A percentile compares a stretch with the other conserved stretches of the same genome.
phyloP scores from a whole-genome alignment of 164 flowering plant genomes.

The Macadamia tetraphylla region DNA sequence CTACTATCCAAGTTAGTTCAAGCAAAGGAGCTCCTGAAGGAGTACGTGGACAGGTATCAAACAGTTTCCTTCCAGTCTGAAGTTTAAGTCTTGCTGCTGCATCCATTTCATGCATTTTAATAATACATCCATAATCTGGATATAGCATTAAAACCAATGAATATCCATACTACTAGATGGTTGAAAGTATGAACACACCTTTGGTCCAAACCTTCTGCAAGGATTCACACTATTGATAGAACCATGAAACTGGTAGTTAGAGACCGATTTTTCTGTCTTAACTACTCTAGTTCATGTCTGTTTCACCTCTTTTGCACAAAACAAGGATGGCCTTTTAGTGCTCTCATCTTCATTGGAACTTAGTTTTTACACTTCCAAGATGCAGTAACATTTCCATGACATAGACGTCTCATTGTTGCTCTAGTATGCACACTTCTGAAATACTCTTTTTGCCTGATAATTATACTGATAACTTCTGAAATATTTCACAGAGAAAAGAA shows the following conservation, averaged over 20 bases:
- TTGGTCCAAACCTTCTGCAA: background rate
- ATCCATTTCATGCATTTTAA: background rate
- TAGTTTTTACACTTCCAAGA: background rate
- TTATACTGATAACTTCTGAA: background rate
- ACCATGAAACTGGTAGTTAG: background rate
- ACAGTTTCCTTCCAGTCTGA: background rate
- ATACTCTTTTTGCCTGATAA: background rate
- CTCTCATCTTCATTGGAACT: background rate
- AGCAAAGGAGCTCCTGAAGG: constrained; percentile 88
- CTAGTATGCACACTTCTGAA: background rate
- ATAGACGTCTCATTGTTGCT: background rate
- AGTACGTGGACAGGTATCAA: constrained; percentile 87
- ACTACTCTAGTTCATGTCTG: too few relatives aligned
- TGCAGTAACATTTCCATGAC: background rate
- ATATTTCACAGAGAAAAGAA: constrained; percentile 71
- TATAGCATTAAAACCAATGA: background rate
- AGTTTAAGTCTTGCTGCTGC: background rate
- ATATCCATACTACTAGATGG: background rate
- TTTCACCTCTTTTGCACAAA: background rate
- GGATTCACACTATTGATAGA: background rate
- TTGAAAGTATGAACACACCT: background rate
- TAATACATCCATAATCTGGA: background rate
- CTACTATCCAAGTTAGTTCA: constrained; percentile 91
- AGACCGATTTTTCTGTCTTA: background rate
- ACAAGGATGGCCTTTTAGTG: background rate